Percentiles rank a stretch among this genome's conserved stretches.
phyloP scores from a whole-genome alignment of 106 monocot genomes.

The Dendrobium chrysotoxum region DNA sequence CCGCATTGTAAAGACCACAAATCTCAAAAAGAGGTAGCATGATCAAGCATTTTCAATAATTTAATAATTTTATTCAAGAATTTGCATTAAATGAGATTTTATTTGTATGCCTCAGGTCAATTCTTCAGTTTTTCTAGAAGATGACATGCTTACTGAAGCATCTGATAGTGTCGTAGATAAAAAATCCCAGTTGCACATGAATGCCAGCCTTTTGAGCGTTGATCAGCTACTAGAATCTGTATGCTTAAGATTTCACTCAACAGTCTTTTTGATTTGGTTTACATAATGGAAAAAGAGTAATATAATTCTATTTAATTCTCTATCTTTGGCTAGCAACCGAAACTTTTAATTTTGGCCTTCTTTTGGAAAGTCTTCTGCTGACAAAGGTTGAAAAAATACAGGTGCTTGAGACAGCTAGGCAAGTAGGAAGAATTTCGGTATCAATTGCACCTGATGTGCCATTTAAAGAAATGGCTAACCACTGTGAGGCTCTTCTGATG shows the following conservation, averaged over 20 bases:
- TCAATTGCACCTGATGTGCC: constrained; percentile 61
- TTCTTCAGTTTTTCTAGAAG: constrained; percentile 38
- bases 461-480: constrained; percentile 78
- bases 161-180: constrained; percentile 37
- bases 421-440: constrained; percentile 58
- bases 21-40: constrained; percentile 24
- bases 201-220: constrained; percentile 53
- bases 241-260: constrained; percentile 11
- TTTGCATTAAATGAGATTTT: constrained; percentile 1
- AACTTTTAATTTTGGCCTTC: not conserved
- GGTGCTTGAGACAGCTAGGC: constrained; percentile 10
- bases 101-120: constrained; percentile 31
- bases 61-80: not conserved
- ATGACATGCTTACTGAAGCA: constrained; percentile 55
- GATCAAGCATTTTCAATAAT: not conserved
- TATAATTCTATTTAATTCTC: not conserved
- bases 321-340: not conserved
- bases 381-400: constrained; percentile 4
- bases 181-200: constrained; percentile 14
- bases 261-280: not conserved
- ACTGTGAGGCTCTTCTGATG: constrained; percentile 69
- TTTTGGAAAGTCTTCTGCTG: not conserved
- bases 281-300: not conserved
- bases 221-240: constrained; percentile 85
- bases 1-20: constrained; percentile 15